Evolutionary conservation across 1,284 basidiomycete species (phyloP).

Genomic region (Coniophora puteana): DNA sequence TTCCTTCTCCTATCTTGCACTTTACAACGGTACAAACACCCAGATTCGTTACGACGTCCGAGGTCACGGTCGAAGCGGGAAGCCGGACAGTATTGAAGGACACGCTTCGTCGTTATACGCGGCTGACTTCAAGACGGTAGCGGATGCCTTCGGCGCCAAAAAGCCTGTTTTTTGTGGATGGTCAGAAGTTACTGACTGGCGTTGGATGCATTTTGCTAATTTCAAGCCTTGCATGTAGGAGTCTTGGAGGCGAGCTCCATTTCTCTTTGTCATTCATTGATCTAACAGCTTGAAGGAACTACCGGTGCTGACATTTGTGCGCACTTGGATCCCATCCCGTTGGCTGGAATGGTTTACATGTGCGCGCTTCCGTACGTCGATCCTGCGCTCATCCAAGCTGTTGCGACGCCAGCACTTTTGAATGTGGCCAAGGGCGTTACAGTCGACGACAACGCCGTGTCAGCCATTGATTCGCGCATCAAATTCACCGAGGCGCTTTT

Average conservation of each 20-base stretch:
- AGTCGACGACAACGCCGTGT: neutral
- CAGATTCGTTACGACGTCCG: conserved; percentile 19
- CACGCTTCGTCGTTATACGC: conserved; percentile 12
- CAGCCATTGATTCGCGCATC: neutral
- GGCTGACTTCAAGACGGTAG: conserved; percentile 15
- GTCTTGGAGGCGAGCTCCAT: conserved; percentile 12
- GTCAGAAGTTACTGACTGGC: neutral
- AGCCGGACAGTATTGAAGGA: conserved; percentile 7
- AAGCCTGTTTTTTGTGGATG: conserved; percentile 12
- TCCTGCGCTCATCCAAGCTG: neutral
- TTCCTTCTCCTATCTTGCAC: too few species aligned
- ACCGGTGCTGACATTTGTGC: neutral
- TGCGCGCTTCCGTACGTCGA: neutral
- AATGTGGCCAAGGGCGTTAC: neutral
- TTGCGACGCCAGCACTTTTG: neutral
- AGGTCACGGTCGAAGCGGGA: conserved; percentile 20
- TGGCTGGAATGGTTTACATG: neutral
- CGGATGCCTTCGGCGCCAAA: conserved; percentile 9
- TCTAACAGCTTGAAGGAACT: neutral
- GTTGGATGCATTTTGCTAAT: neutral
- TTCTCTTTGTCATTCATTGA: neutral
- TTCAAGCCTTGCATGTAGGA: conserved; percentile 6
- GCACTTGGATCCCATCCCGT: neutral
- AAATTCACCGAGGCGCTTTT: neutral
- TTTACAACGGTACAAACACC: too few species aligned